Percentiles rank a stretch among this genome's conserved stretches.
These are phyloP conservation scores for Boletus rubropictus DNA, from an alignment of 768 basidiomycete genomes.

Conservation along the genomic window DNA sequence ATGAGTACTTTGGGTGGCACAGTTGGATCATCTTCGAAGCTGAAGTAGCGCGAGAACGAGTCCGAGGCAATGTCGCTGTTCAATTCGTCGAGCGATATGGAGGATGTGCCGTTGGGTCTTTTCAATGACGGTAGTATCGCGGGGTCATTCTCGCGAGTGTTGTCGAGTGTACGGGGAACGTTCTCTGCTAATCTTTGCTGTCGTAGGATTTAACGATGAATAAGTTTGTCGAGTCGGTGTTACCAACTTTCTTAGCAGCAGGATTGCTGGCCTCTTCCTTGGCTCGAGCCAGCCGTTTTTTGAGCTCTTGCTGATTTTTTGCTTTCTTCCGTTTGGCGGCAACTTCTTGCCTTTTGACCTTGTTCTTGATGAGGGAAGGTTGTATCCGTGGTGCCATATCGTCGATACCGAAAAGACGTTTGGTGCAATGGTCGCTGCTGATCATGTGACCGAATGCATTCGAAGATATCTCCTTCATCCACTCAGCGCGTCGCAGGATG, in stretches of 20 bases:
- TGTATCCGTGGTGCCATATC: constrained; percentile 58
- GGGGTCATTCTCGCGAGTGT: constrained; percentile 81
- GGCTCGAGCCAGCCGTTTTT: constrained; percentile 69
- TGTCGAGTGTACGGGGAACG: constrained; percentile 88
- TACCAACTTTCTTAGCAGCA: constrained; percentile 64
- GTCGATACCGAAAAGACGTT: background rate
- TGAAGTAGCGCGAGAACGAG: constrained; percentile 74
- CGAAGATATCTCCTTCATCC: background rate
- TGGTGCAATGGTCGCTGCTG: background rate
- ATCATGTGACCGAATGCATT: constrained; percentile 17
- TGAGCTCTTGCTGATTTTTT: constrained; percentile 75
- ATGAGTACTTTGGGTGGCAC: constrained; percentile 83
- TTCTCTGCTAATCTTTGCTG: constrained; percentile 83
- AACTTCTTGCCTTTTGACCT: constrained; percentile 79
- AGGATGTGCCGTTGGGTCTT: constrained; percentile 27
- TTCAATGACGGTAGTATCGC: constrained; percentile 31
- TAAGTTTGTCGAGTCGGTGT: background rate
- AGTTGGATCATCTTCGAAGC: constrained; percentile 56
- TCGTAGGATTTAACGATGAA: constrained; percentile 22
- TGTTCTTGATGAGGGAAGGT: constrained; percentile 76
- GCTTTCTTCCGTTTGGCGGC: constrained; percentile 67
- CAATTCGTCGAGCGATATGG: constrained; percentile 48
- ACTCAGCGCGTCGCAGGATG: constrained; percentile 15
- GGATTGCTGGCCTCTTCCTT: constrained; percentile 76
- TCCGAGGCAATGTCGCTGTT: constrained; percentile 68